Conservation (phyloP, 106 monocot genomes). For the Allium fistulosum region DNA sequence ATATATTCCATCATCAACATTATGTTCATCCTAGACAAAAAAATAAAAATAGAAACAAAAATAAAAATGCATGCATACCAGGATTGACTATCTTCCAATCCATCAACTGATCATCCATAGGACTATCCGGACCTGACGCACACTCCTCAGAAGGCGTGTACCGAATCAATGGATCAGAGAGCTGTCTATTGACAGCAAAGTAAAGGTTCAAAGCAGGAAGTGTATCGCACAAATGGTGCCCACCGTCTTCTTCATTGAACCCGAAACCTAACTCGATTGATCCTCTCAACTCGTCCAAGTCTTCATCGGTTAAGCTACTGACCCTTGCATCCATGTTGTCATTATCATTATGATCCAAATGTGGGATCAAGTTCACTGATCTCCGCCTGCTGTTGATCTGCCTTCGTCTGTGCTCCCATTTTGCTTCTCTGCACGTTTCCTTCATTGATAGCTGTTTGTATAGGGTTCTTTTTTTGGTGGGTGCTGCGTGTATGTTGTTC, state of each 20-base stretch:
- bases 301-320: slow-evolving; percentile 74
- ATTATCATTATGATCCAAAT: slow-evolving; percentile 1
- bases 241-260: slow-evolving; percentile 68
- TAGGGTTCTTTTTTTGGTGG: slow-evolving; percentile 16
- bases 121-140: slow-evolving; percentile 43
- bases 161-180: slow-evolving; percentile 30
- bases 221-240: slow-evolving; percentile 41
- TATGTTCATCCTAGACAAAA: not conserved
- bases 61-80: slow-evolving; percentile 24
- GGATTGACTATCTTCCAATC: slow-evolving; percentile 62
- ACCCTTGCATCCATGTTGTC: slow-evolving; percentile 1
- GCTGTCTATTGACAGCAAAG: slow-evolving; percentile 75
- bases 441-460: slow-evolving; percentile 68
- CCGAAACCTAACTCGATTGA: slow-evolving; percentile 77
- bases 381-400: slow-evolving; percentile 25
- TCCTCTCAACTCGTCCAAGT: slow-evolving; percentile 69
- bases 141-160: slow-evolving; percentile 23
- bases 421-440: slow-evolving; percentile 60
- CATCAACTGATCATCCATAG: not conserved
- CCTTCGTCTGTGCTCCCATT: slow-evolving; percentile 60
- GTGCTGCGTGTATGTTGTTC: not conserved
- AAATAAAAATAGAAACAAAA: not conserved
- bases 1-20: not conserved
- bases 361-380: not conserved
- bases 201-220: slow-evolving; percentile 78